These are phyloP conservation scores for Nymphaea thermarum DNA, from an alignment of 164 flowering plant species.

Conservation along the genomic window DNA sequence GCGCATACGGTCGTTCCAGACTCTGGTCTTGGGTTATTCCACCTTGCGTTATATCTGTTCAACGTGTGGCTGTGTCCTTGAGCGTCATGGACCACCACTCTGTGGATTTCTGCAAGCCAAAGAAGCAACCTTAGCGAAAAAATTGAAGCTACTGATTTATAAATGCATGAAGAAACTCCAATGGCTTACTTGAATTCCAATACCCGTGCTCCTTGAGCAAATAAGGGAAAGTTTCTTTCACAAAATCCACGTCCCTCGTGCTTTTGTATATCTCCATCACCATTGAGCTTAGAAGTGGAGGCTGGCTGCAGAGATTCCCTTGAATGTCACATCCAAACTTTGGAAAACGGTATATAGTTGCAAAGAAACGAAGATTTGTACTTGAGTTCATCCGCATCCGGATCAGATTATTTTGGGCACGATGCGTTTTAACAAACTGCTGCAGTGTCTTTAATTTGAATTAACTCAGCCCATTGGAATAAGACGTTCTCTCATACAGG, in stretches of 20 bases:
- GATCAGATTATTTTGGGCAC: too few relatives aligned
- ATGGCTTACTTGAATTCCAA: constrained; percentile 36
- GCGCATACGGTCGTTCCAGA: constrained; percentile 50
- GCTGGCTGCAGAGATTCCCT: constrained; percentile 35
- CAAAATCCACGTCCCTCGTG: constrained; percentile 24
- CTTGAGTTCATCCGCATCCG: too few relatives aligned
- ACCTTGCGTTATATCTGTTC: constrained; percentile 80
- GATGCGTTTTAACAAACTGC: too few relatives aligned
- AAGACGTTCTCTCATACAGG: too few relatives aligned
- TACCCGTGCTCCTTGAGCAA: constrained; percentile 32
- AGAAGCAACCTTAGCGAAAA: too few relatives aligned
- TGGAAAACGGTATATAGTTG: neutral
- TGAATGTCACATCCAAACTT: constrained; percentile 4
- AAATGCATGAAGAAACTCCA: neutral
- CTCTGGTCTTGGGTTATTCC: constrained; percentile 96
- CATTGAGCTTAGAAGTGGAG: constrained; percentile 45
- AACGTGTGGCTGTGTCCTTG: constrained; percentile 33
- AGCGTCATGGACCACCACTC: constrained; percentile 47
- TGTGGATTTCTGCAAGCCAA: constrained; percentile 41
- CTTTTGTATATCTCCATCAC: constrained; percentile 25
- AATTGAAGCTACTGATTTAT: too few relatives aligned
- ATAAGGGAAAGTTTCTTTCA: constrained; percentile 29
- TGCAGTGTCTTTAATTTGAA: too few relatives aligned
- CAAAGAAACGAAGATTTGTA: neutral
- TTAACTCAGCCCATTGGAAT: too few relatives aligned